Evolutionary conservation across 768 basidiomycete genomes (phyloP), one percentile per base, ranked within the genome.

Genomic region (Boletus subcaerulescens): DNA sequence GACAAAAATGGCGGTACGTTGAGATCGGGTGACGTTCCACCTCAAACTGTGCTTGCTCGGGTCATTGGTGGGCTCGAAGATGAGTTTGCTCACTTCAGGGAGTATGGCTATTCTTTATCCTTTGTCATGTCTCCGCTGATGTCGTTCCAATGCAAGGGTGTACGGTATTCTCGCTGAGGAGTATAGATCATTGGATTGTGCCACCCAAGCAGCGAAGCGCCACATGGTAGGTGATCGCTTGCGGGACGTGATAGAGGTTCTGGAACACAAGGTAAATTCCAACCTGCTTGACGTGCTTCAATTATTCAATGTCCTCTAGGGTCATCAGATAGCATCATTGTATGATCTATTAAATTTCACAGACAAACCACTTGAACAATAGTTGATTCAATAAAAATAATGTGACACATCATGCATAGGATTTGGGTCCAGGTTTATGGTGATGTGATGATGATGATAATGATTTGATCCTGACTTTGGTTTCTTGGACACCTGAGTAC

Each of bases 81-180:
- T 57, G 96, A 99, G 66, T 98, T 98, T 65, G 83, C 83, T 35
- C 92, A 93, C 72, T 96, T 95, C 70, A 97, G 93, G 73, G 85
- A 88, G 97, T 98, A 60, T 29, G 85, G 75, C 41, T 40, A 17
- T 14, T 5, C 11, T 14, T 24, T 20, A 7, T 17, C n/a, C 29
- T 20, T 12, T 43, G 18, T 38, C 6, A 12, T n/a, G 1, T n/a
- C 50, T 40, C 12, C 4, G 3, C 60, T 69, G 26, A 71, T 35
- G 17, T 2, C 6, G 3, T 52, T 38, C 33, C 17, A 39, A 49
- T 43, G n/a, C 45, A 59, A 98, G 96, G 61, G 85, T 97, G 45
- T 99, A 98, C 62, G 73, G 86, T 50, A 91, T 93, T 65, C 78
- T 98, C 22, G 88, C 95, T 2, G 93, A 97, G 53, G 89, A 96